Base-by-base conservation (phyloP, 306 rosid genomes). In the Arachis hypogaea region DNA sequence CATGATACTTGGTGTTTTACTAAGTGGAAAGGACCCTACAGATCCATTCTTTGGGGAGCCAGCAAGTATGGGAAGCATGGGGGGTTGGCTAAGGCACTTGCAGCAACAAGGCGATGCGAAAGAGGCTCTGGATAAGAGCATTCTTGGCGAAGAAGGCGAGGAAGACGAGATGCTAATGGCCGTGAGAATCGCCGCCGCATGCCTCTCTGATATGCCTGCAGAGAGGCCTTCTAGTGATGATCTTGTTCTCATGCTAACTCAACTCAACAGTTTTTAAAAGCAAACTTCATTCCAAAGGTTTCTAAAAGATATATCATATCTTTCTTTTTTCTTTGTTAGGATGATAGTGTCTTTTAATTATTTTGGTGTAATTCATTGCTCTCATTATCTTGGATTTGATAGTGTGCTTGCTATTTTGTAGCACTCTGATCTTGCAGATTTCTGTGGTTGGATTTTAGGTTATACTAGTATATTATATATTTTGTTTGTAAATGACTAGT, bases 101-200 rank as follows among this genome's bases (percentile, higher is more conserved):
- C 96, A 94, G 85, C 88, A 87, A 46, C 90, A 96, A 0, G 99
- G 96, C 9, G 97, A 92, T 60, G 89, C 85, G 7, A 78, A 86
- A 7, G 97, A 94, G 69, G 97, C 96, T 0, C 80, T 94, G 2
- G 97, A 92, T 76, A 94, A 87, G 90, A 79, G 90, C 73, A 77
- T 94, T 71, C 80, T 85, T 11, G 95, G 91, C 7, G 93, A 85
- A 83, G 96, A 91, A 84, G 97, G 95, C 2, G 96, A 94, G 72
- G 99, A 94, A 85, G 97, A 94, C 59, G 99, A 94, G 82, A 94
- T 94, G 96, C 71, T 94, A 62, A 94, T 94, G 99, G 99, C 96
- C 11, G 86, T 94, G 76, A 85, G 95, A 77, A 92, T 94, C 40
- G 96, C 97, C 16, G 92, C 96, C 1, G 99, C 90, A 2, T 94